phyloP scores from a whole-genome alignment of 73 alveolate genomes.

The Tetrahymena borealis region DNA sequence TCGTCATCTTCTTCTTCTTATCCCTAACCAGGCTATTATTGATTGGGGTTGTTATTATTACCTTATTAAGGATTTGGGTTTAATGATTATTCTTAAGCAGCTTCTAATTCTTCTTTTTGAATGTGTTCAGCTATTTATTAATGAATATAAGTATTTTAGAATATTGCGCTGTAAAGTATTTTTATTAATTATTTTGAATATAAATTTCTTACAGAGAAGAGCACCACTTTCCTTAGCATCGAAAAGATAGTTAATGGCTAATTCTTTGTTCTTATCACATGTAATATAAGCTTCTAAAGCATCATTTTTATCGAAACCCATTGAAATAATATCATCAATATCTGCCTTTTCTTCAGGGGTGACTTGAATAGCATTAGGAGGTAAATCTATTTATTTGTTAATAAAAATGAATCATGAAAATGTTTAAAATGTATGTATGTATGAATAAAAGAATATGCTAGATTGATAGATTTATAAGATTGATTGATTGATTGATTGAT shows the following conservation, averaged over 20 bases:
- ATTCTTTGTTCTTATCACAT: conserved; percentile 38
- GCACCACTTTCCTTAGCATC: conserved; percentile 27
- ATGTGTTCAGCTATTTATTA: conserved; percentile 9
- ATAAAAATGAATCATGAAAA: too few species aligned
- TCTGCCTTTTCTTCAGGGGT: conserved; percentile 20
- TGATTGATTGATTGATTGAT: too few species aligned
- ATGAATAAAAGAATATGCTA: neutral
- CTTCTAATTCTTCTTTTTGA: neutral
- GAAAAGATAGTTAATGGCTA: conserved; percentile 29
- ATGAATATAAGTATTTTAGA: neutral
- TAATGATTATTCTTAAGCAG: neutral
- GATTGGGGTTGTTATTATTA: neutral
- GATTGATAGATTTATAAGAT: too few species aligned
- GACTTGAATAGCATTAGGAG: conserved; percentile 13
- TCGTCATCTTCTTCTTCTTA: neutral
- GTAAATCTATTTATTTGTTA: conserved; percentile 1
- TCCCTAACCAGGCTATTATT: neutral
- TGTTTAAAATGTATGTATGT: neutral
- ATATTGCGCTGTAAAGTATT: neutral
- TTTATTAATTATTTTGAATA: too few species aligned
- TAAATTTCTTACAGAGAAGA: conserved; percentile 18
- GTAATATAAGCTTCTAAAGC: conserved; percentile 41
- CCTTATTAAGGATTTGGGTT: neutral
- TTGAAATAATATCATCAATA: conserved; percentile 20
- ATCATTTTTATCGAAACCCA: conserved; percentile 28